A percentile compares a stretch with the other conserved stretches of the same genome.
Evolutionary conservation across 2,329 filamentous ascomycete species (phyloP).

Genomic region (Ophiostoma pallidulum): DNA sequence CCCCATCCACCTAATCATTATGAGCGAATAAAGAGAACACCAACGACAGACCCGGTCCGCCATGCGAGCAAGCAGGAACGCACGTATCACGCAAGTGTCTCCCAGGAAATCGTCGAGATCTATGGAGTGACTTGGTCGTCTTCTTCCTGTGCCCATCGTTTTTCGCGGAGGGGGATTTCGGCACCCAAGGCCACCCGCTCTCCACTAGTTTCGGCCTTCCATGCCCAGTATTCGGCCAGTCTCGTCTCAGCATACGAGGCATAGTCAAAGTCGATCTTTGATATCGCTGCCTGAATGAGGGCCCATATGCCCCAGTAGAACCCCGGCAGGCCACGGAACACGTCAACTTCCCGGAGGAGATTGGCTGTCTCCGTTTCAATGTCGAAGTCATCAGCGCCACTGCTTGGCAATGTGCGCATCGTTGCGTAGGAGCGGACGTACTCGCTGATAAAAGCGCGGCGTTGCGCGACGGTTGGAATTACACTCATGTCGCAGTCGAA

Average conservation of each 20-base stretch:
- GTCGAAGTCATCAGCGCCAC: slow-evolving; percentile 31
- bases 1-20: neutral
- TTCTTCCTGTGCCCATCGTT: slow-evolving; percentile 60
- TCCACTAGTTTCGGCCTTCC: slow-evolving; percentile 66
- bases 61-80: too few species aligned
- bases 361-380: slow-evolving; percentile 55
- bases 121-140: neutral
- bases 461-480: slow-evolving; percentile 67
- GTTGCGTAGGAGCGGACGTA: slow-evolving; percentile 70
- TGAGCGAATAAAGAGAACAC: neutral
- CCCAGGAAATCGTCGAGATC: too few species aligned
- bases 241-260: slow-evolving; percentile 79
- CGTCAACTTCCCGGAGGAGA: slow-evolving; percentile 72
- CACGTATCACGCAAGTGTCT: too few species aligned
- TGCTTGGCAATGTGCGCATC: slow-evolving; percentile 26
- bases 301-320: slow-evolving; percentile 94
- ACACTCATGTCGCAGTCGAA: slow-evolving; percentile 88
- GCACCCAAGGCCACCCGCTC: slow-evolving; percentile 41
- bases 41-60: too few species aligned
- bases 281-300: slow-evolving; percentile 87
- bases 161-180: slow-evolving; percentile 65
- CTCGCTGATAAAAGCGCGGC: slow-evolving; percentile 70
- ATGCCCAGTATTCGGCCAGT: slow-evolving; percentile 86
- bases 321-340: slow-evolving; percentile 80
- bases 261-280: slow-evolving; percentile 95